Evolutionary conservation across 2,329 filamentous ascomycete genomes (phyloP), one percentile per base, ranked within the genome.

Genomic region (Aspergillus sp.): DNA sequence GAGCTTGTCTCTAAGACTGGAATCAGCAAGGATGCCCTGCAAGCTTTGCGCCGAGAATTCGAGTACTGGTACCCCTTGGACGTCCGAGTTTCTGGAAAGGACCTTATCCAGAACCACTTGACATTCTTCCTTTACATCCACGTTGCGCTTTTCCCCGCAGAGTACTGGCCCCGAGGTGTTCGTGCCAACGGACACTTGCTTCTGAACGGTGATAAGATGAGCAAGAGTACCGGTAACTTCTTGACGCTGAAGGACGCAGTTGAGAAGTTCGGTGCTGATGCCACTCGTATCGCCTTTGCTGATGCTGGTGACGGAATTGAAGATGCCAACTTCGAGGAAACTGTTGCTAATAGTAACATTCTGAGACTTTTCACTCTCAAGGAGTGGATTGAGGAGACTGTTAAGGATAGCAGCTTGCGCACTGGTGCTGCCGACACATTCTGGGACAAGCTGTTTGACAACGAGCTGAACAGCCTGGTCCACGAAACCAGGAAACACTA

Each of bases 191-290:
- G 93, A 1, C 91, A 97, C 70, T 72, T 97, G 59, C 82, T 95
- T 67, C 77, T 98, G 52, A 98, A 98, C 65, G 91, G 91, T 39
- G 88, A 95, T 65, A 98, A 98, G 79, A 98, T 98, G 93, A 86
- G 83, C 66, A 98, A 98, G 75, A 91, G 86, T 42, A 96, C 90
- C 0, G 93, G 93, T 50, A 98, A 97, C 73, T 98, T 98, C 75
- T 77, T 98, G 66, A 97, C 93, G 8, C 76, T 97, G 41, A 79
- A 83, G 42, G 88, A 96, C 50, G 79, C 90, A 28, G 85, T 91
- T 10, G 79, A 83, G 57, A 98, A 98, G 68, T 98, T 93, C 58
- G 93, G 93, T 60, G 91, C 93, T 7, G 93, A 97, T 65, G 93
- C 93, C 9, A 86, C 86, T 35, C 82, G 91, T 63, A 86, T 97